These are phyloP conservation scores for Penicillium sp. DNA, from an alignment of 2,329 filamentous ascomycete species.

Conservation along the genomic window DNA sequence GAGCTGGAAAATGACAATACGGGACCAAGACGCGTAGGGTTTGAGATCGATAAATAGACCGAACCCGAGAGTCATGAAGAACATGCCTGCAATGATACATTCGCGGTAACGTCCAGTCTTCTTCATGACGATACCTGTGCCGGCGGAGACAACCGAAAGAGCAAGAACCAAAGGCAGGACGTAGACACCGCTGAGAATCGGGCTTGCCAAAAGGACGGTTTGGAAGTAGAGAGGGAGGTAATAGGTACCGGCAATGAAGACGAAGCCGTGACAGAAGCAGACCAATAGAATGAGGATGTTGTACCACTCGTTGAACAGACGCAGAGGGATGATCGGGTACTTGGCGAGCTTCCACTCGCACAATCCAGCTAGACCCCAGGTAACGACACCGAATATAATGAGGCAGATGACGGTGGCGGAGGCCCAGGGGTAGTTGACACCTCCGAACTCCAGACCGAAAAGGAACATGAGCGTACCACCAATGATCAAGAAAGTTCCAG, in stretches of 20 bases:
- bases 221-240: slow-evolving; percentile 87
- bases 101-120: slow-evolving; percentile 67
- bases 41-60: slow-evolving; percentile 62
- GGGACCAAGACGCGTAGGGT: slow-evolving; percentile 52
- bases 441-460: slow-evolving; percentile 81
- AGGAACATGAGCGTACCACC: slow-evolving; percentile 82
- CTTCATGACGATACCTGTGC: slow-evolving; percentile 66
- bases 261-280: slow-evolving; percentile 70
- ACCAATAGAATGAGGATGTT: slow-evolving; percentile 65
- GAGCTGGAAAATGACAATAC: slow-evolving; percentile 55
- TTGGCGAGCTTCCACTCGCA: slow-evolving; percentile 71
- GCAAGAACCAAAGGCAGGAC: slow-evolving; percentile 68
- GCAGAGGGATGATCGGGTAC: slow-evolving; percentile 74
- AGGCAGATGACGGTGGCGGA: slow-evolving; percentile 74
- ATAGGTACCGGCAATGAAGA: slow-evolving; percentile 76
- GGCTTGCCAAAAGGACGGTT: slow-evolving; percentile 64
- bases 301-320: slow-evolving; percentile 64
- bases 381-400: slow-evolving; percentile 67
- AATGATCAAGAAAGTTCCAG: slow-evolving; percentile 63
- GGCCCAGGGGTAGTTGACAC: slow-evolving; percentile 70
- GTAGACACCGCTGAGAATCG: slow-evolving; percentile 72
- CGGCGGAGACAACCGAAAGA: slow-evolving; percentile 62
- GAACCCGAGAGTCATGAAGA: slow-evolving; percentile 62
- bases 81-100: slow-evolving; percentile 59
- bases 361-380: slow-evolving; percentile 64